Evolutionary conservation across 2,329 filamentous ascomycete species (phyloP).

Genomic region (Pseudonectria buxi): DNA sequence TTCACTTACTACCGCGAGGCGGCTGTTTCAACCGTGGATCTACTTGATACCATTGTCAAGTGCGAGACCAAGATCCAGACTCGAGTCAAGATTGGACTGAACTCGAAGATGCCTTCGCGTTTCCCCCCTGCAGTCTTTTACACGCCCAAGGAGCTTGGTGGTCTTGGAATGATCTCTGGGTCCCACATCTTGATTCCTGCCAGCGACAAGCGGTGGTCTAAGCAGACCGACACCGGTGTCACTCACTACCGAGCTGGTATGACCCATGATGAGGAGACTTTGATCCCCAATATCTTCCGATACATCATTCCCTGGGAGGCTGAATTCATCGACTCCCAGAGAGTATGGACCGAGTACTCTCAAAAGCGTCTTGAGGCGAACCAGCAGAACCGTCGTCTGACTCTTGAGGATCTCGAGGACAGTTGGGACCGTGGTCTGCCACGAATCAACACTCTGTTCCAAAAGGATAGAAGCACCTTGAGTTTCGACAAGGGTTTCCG

Average conservation of each 20-base stretch:
- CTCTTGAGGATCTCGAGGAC: conserved; percentile 92
- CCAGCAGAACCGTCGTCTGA: conserved; percentile 91
- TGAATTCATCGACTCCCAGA: conserved; percentile 97
- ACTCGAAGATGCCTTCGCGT: conserved; percentile 98
- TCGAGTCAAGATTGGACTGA: conserved; percentile 94
- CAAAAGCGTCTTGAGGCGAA: conserved; percentile 96
- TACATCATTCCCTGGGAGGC: conserved; percentile 99
- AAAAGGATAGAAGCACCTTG: conserved; percentile 93
- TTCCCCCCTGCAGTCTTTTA: conserved; percentile 99
- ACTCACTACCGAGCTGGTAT: conserved; percentile 97
- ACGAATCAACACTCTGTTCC: conserved; percentile 97
- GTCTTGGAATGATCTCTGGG: conserved; percentile 96
- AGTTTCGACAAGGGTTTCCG: conserved; percentile 99
- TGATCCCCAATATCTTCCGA: conserved; percentile 98
- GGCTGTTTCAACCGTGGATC: conserved; percentile 86
- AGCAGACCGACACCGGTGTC: conserved; percentile 94
- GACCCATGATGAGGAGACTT: conserved; percentile 94
- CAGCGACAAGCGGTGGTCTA: conserved; percentile 96
- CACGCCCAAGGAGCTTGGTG: conserved; percentile 94
- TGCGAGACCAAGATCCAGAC: conserved; percentile 99
- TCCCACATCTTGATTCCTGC: conserved; percentile 96
- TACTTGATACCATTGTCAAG: conserved; percentile 97
- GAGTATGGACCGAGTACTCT: conserved; percentile 98
- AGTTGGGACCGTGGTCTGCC: conserved; percentile 97
- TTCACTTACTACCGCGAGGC: conserved; percentile 99